Evolutionary conservation across 2,329 filamentous ascomycete species (phyloP), one percentile per base, ranked within the genome.

Genomic region (Endothia cerciana): DNA sequence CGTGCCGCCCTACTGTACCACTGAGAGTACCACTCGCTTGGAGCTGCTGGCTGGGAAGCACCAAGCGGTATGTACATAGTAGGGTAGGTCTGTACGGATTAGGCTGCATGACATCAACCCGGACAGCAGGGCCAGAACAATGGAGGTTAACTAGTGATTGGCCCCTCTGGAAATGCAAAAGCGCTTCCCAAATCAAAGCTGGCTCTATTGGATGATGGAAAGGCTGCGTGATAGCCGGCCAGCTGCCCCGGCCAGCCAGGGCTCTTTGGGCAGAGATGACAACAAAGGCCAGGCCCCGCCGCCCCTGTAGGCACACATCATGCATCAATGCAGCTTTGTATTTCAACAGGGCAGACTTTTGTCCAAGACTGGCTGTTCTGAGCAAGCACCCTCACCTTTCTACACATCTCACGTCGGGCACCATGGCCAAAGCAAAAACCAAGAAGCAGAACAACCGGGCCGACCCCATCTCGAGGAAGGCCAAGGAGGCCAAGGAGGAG

Each of bases 381-480:
- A 38, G 30, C 10, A n/a, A 13, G 13, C 33, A n/a, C 8, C 30
- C n/a, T 49, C 65, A 36, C 8, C 53, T 53, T 28, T 30, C n/a
- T n/a, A 17, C n/a, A 36, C 53, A 3, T 19, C 17, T 36, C n/a
- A 15, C 36, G 36, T 10, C 36, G 36, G 36, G n/a, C 13, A 40
- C 11, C 55, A 68, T 68, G 66, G 56, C 63, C 8, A 68, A 66
- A 40, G 51, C 56, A 28, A 57, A 49, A 40, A 45, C 58, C 8
- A 68, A 65, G 41, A 66, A 64, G 55, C 65, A 66, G 47, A 63
- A 67, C 55, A 68, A 56, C 45, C 59, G 65, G 36, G 65, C 22
- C 25, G 25, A 68, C 55, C 67, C 64, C 15, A 58, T 68, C 41
- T 67, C 64, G 30, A 66, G 55, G 62, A 65, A 60, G 62, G 64